These are phyloP conservation scores for Phytophthora capsici DNA, from an alignment of 352 stramenopile genomes.

Conservation along the genomic window DNA sequence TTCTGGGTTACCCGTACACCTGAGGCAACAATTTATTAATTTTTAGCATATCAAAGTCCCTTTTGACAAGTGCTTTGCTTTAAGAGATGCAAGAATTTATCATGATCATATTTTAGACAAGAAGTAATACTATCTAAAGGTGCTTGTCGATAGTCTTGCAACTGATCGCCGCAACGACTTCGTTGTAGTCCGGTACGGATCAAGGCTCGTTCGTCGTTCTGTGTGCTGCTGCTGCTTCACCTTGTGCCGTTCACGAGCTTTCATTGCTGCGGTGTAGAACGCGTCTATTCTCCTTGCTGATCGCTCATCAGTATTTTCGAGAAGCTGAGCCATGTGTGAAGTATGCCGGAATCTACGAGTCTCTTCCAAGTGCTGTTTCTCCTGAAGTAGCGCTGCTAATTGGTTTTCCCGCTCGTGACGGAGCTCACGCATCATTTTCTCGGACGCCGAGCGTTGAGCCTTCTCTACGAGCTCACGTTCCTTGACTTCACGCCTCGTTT, in stretches of 20 bases:
- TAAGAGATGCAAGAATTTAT: too few species aligned
- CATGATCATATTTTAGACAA: too few species aligned
- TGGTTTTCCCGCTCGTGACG: conserved; percentile 64
- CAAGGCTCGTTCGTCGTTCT: conserved; percentile 20
- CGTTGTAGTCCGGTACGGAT: conserved; percentile 9
- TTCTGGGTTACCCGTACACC: too few species aligned
- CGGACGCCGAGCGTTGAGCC: conserved; percentile 64
- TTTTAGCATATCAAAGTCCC: too few species aligned
- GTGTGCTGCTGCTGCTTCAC: conserved; percentile 13
- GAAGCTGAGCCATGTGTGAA: conserved; percentile 43
- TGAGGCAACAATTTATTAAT: too few species aligned
- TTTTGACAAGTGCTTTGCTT: too few species aligned
- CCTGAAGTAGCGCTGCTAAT: conserved; percentile 52
- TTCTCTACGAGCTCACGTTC: conserved; percentile 76
- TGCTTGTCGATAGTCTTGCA: conserved; percentile 24
- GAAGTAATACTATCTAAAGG: conserved; percentile 23
- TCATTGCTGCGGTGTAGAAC: conserved; percentile 77
- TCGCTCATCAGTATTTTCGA: conserved; percentile 47
- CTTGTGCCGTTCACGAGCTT: conserved; percentile 45
- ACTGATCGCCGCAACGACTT: conserved; percentile 16
- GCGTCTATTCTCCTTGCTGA: conserved; percentile 48
- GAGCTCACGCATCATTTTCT: conserved; percentile 74
- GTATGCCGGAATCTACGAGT: conserved; percentile 62
- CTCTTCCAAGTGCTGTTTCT: conserved; percentile 70
- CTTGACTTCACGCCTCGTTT: conserved; percentile 60